phyloP scores from a whole-genome alignment of 1,284 basidiomycete species.

The Trametes versicolor region DNA sequence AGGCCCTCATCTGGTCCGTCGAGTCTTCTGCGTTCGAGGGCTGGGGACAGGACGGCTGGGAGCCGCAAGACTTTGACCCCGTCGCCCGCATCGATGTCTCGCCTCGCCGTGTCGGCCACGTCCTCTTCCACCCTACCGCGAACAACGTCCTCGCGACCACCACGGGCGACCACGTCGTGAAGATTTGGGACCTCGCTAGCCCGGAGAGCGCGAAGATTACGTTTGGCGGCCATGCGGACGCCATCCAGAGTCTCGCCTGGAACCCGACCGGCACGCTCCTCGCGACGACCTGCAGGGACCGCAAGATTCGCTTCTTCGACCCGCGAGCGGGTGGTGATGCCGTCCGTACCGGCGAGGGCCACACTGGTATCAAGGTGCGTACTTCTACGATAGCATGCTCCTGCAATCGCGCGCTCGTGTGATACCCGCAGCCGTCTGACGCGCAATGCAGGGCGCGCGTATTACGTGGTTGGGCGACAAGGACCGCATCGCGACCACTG shows the following conservation, averaged over 20 bases:
- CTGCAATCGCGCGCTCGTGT: no score
- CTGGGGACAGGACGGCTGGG: slow-evolving; percentile 90
- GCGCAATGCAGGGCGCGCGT: slow-evolving; percentile 66
- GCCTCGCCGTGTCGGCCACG: slow-evolving; percentile 92
- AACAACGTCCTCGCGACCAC: slow-evolving; percentile 88
- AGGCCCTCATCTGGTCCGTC: slow-evolving; percentile 91
- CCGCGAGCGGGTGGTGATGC: slow-evolving; percentile 83
- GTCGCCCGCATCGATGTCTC: slow-evolving; percentile 78
- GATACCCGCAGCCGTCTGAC: not conserved
- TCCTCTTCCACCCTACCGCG: slow-evolving; percentile 94
- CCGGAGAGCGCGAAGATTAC: slow-evolving; percentile 70
- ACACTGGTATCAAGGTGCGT: slow-evolving; percentile 86
- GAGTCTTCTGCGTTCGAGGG: slow-evolving; percentile 77
- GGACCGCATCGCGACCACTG: slow-evolving; percentile 92
- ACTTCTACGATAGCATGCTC: no score
- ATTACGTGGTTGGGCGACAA: slow-evolving; percentile 92
- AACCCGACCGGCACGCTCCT: slow-evolving; percentile 84
- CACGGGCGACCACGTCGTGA: slow-evolving; percentile 89
- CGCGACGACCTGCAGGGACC: slow-evolving; percentile 88
- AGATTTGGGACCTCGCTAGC: slow-evolving; percentile 89
- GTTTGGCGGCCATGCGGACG: slow-evolving; percentile 85
- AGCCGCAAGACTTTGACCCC: slow-evolving; percentile 87
- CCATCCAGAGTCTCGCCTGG: slow-evolving; percentile 89
- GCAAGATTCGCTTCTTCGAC: slow-evolving; percentile 94
- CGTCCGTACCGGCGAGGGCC: slow-evolving; percentile 86